Evolutionary conservation across 78 protist species (phyloP), one percentile per base, ranked within the genome.

Genomic region (Dictyostelium discoideum): DNA sequence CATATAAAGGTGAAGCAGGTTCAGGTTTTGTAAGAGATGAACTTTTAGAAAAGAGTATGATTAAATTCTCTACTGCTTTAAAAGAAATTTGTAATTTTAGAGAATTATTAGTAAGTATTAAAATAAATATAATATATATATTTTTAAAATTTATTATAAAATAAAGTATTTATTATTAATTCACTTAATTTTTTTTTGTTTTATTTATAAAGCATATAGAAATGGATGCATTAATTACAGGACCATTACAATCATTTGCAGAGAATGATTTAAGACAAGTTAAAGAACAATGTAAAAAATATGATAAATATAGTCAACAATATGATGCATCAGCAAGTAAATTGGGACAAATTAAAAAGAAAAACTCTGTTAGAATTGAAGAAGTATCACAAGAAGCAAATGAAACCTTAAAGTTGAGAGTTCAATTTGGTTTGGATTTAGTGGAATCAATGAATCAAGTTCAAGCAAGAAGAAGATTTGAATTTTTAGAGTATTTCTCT

Each of bases 391-490:
- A 90, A 50, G 95, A 90, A 76, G 88, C 76, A 10, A 90, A 39
- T 14, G 95, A 90, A 48, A 37, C 86, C 1, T 90, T 82, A 18
- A 82, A 83, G 46, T n/a, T 85, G 6, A 46, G 85, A 24, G 67
- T 82, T 8, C 95, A 90, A 54, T 69, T 81, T 83, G 85, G 96
- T 32, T 48, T 92, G 57, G 96, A 92, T 81, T 37, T 92, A 40
- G 96, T 84, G 5, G 92, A 86, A 37, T 84, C 80, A n/a, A 92
- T 92, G 93, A 92, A 92, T 60, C 90, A 92, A 74, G 87, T 92
- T 16, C 92, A 92, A n/a, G 92, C 96, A 50, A 50, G 92, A 48
- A 65, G 85, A 81, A 50, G 92, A 65, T 86, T 92, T 39, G 96
- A 92, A 69, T 92, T 92, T 65, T 74, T 92, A 20, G 96, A 92